phyloP scores from a whole-genome alignment of 129 eudicot species.

The Mikania micrantha region DNA sequence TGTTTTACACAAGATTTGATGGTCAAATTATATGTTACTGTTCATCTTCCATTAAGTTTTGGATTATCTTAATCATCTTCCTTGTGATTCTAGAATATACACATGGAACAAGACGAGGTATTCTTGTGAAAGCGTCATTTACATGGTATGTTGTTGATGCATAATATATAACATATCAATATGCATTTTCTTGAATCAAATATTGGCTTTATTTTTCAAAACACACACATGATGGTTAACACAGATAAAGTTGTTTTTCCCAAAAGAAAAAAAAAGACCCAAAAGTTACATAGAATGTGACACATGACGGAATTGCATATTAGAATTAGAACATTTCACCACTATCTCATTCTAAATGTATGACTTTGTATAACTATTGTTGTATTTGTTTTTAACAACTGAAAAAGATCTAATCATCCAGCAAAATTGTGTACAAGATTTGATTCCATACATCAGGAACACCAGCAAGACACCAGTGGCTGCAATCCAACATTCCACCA shows the following conservation, averaged over 20 bases:
- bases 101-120: background rate
- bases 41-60: too few species aligned
- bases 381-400: background rate
- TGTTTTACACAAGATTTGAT: too few species aligned
- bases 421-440: conserved; percentile 39
- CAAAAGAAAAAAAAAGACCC: background rate
- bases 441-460: conserved; percentile 65
- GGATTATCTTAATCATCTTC: too few species aligned
- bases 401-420: conserved; percentile 17
- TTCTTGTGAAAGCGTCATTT: background rate
- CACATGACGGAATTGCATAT: too few species aligned
- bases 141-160: background rate
- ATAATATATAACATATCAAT: too few species aligned
- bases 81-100: background rate
- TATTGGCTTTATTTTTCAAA: background rate
- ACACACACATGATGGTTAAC: too few species aligned
- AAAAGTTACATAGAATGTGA: background rate
- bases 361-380: background rate
- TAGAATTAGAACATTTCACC: too few species aligned
- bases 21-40: too few species aligned
- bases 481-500: conserved; percentile 34
- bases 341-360: background rate
- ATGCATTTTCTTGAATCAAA: background rate
- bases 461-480: conserved; percentile 64
- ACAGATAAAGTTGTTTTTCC: background rate